Evolutionary conservation across 2,329 filamentous ascomycete species (phyloP), one percentile per base, ranked within the genome.

Genomic region (Colletotrichum sp.): DNA sequence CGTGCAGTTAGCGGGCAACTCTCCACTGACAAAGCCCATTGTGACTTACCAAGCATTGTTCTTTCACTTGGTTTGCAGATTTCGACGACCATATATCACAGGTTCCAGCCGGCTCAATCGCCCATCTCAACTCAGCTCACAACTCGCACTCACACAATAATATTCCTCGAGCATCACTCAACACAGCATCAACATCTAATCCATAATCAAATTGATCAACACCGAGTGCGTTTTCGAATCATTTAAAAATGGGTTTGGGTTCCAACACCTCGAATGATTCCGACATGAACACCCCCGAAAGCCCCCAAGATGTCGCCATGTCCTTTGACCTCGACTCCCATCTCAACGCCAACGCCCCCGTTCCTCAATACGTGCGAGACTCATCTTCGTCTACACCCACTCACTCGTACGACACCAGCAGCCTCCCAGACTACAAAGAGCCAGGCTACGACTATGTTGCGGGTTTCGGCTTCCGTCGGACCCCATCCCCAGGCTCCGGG

Each of bases 391-490:
- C 24, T 12, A 6, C 24, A 6, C 18, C 39, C 28, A 15, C 32
- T 36, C 21, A 5, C 12, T 18, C 21, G 9, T 8, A 12, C 52
- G 32, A 60, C 26, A 26, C 6, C 3, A 18, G 34, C 5, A 49
- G 30, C 13, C 68, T 63, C 39, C 36, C 68, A 6, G 68, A 70
- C 36, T 70, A 70, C 68, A 39, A 49, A 10, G 32, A 69, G 9
- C 21, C 21, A 18, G 13, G 7, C 1, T 15, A 49, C 66, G n/a
- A 69, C 52, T 18, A 16, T 10, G 52, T 26, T 10, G 36, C 15
- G 8, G 63, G 62, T 32, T 64, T 64, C 62, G 21, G 36, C n/a
- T 64, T 64, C 21, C 62, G 62, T 15, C 62, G 62, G n/a, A 32
- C 64, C 18, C 21, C 65, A n/a, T 59, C 65, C 13, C 18, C 30